phyloP scores from a whole-genome alignment of 1,284 basidiomycete genomes.

The Malassezia vespertilionis region DNA sequence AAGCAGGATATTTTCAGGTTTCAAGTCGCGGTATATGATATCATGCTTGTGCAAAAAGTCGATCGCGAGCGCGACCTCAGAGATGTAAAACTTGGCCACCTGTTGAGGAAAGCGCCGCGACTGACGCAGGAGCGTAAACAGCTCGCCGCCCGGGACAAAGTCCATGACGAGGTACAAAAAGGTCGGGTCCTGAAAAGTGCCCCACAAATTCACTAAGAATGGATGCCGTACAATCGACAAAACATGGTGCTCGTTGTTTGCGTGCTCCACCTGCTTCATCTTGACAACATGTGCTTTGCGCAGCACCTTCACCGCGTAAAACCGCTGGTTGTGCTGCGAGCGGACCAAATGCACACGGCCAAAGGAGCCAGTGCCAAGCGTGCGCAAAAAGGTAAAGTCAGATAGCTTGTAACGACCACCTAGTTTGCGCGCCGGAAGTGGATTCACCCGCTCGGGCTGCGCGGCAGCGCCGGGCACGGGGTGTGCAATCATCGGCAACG shows the following conservation, averaged over 20 bases:
- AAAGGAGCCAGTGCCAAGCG: constrained; percentile 43
- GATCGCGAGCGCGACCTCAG: constrained; percentile 87
- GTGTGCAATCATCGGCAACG: not conserved
- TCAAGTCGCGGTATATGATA: constrained; percentile 94
- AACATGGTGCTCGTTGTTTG: constrained; percentile 87
- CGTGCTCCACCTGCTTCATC: constrained; percentile 96
- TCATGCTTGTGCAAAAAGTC: constrained; percentile 81
- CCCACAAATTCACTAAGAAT: constrained; percentile 97
- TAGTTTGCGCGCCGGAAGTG: constrained; percentile 22
- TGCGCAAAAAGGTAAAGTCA: constrained; percentile 40
- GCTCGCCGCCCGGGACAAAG: constrained; percentile 92
- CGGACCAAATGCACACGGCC: constrained; percentile 43
- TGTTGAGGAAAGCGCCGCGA: constrained; percentile 86
- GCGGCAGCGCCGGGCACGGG: too few relatives aligned
- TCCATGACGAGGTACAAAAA: constrained; percentile 99
- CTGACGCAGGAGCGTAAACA: constrained; percentile 56
- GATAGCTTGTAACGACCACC: constrained; percentile 41
- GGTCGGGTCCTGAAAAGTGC: constrained; percentile 81
- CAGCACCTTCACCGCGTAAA: constrained; percentile 46
- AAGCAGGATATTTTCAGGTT: constrained; percentile 92
- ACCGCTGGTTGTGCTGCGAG: constrained; percentile 39
- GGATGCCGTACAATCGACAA: constrained; percentile 80
- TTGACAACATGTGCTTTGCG: constrained; percentile 70
- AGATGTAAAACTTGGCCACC: constrained; percentile 97
- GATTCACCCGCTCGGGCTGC: too few relatives aligned